Percentiles rank a stretch among this genome's conserved stretches.
These are phyloP conservation scores for Perilla frutescens DNA, from an alignment of 257 asterid genomes.

Conservation along the genomic window DNA sequence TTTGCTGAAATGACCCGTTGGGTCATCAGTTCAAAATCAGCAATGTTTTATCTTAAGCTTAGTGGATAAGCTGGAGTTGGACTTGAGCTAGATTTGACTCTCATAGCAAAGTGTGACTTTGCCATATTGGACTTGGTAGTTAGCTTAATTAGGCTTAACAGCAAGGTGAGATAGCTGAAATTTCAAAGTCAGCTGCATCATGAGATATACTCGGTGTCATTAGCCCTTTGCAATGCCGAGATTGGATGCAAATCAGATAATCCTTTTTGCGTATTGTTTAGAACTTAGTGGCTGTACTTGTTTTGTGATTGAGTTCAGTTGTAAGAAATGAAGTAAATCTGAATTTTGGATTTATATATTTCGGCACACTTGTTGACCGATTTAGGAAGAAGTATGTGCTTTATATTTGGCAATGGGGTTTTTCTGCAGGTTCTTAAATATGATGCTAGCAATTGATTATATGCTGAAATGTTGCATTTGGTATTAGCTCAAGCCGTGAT, in stretches of 20 bases:
- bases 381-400: neutral
- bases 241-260: neutral
- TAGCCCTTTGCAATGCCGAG: neutral
- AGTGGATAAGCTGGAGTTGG: too few species aligned
- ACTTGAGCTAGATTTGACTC: neutral
- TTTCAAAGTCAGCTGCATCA: neutral
- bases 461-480: neutral
- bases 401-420: neutral
- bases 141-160: neutral
- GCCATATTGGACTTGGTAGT: neutral
- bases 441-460: neutral
- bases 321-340: too few species aligned
- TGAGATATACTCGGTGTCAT: neutral
- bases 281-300: neutral
- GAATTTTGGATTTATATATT: neutral
- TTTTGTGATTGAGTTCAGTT: too few species aligned
- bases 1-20: neutral
- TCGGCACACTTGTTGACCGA: neutral
- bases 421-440: neutral
- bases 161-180: neutral
- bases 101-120: neutral
- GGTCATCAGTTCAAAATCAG: neutral
- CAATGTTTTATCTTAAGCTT: neutral
- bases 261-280: neutral
- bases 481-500: neutral